phyloP scores from a whole-genome alignment of 2,329 filamentous ascomycete species.

The Cladosporium sphaerospermum region DNA sequence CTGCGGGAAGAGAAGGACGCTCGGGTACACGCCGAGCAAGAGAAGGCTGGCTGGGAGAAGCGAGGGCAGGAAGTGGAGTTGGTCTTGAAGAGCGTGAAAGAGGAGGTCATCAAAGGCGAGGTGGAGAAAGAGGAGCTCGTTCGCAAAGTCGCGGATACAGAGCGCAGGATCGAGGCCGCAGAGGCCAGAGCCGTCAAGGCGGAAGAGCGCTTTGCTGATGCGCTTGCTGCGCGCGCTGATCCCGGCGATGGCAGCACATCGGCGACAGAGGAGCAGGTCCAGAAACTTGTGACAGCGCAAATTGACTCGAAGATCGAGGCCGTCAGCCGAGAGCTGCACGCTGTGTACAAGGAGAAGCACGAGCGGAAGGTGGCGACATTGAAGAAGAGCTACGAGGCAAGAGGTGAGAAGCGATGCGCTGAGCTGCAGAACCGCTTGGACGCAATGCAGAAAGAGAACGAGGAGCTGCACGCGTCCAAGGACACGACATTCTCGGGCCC shows the following conservation, averaged over 20 bases:
- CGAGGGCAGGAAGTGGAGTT: constrained; percentile 79
- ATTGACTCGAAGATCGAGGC: constrained; percentile 84
- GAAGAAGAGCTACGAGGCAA: constrained; percentile 72
- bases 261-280: constrained; percentile 39
- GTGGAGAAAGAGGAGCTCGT: constrained; percentile 75
- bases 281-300: constrained; percentile 50
- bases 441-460: constrained; percentile 66
- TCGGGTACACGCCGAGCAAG: constrained; percentile 65
- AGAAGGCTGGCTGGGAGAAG: constrained; percentile 78
- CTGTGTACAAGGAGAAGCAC: constrained; percentile 93
- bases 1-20: constrained; percentile 68
- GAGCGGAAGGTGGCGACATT: constrained; percentile 91
- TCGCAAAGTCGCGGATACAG: constrained; percentile 68
- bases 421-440: constrained; percentile 69
- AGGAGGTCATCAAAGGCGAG: constrained; percentile 72
- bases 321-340: constrained; percentile 71
- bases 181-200: constrained; percentile 72
- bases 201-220: constrained; percentile 56
- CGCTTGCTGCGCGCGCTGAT: constrained; percentile 33
- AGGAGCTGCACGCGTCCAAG: constrained; percentile 60
- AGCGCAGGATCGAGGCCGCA: constrained; percentile 65
- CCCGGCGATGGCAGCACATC: constrained; percentile 23
- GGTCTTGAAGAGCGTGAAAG: constrained; percentile 70
- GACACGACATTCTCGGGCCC: constrained; percentile 60
- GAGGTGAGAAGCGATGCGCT: constrained; percentile 81